Conservation (phyloP, 225 moss, liverwort and hornwort species). For the Takakia lepidozioides region DNA sequence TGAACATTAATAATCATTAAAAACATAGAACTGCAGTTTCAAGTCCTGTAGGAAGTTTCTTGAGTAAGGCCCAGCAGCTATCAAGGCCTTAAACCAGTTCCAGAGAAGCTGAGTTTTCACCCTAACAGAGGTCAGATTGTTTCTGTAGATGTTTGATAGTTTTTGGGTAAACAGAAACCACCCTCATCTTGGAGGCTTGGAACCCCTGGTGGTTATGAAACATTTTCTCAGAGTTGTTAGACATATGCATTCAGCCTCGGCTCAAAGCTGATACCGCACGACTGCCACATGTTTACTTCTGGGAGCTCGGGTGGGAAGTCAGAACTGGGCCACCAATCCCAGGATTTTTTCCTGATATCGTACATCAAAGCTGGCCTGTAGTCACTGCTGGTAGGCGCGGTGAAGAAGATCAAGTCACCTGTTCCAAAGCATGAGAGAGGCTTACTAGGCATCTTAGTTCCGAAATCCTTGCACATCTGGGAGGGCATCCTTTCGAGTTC, state of each 20-base stretch:
- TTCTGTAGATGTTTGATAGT: too few relatives aligned
- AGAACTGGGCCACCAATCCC: constrained; percentile 34
- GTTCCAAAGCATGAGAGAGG: constrained; percentile 31
- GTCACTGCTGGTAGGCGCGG: constrained; percentile 12
- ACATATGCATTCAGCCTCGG: constrained; percentile 24
- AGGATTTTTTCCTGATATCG: constrained; percentile 7
- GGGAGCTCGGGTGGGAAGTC: constrained; percentile 27
- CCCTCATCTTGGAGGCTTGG: too few relatives aligned
- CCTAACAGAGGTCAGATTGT: too few relatives aligned
- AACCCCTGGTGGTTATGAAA: too few relatives aligned
- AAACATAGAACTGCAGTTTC: too few relatives aligned
- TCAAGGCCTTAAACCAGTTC: too few relatives aligned
- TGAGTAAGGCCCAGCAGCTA: too few relatives aligned
- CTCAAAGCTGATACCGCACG: constrained; percentile 36
- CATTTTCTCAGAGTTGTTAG: too few relatives aligned
- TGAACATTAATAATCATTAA: too few relatives aligned
- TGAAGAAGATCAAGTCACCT: constrained; percentile 24
- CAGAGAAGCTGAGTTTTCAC: too few relatives aligned
- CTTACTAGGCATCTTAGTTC: constrained; percentile 30
- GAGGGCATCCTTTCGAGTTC: constrained; percentile 33
- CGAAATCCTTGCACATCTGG: constrained; percentile 23
- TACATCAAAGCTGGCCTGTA: constrained; percentile 25
- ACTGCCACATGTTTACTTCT: constrained; percentile 24
- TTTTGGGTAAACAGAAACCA: too few relatives aligned
- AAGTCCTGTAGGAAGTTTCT: too few relatives aligned